Percentiles rank a stretch among this genome's conserved stretches.
Evolutionary conservation across 306 rosid genomes (phyloP).

Genomic region (Macrotyloma uniflorum): DNA sequence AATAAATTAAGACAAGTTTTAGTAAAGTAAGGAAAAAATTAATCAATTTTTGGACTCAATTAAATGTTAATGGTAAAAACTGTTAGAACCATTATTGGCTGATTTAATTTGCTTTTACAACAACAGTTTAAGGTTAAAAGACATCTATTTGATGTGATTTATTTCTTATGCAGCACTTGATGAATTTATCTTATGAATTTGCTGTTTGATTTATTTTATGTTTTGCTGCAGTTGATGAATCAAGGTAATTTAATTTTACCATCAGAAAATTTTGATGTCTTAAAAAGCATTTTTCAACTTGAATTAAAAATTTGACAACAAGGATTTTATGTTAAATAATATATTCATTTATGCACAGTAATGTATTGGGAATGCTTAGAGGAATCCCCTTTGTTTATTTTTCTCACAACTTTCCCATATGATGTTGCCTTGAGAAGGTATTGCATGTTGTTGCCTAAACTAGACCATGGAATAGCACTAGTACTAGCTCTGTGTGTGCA

Average conservation of each 20-base stretch:
- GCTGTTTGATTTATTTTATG: background rate
- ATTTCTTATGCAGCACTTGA: background rate
- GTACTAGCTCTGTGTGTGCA: background rate
- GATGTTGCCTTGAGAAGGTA: background rate
- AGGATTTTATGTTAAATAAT: background rate
- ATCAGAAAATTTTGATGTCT: background rate
- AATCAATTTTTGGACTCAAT: background rate
- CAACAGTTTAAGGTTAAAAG: background rate
- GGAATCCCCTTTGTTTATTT: slow-evolving; percentile 11
- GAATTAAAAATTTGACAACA: background rate
- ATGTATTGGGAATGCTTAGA: background rate
- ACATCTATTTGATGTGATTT: background rate
- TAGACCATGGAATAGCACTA: background rate
- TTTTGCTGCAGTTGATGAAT: background rate
- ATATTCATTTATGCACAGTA: background rate
- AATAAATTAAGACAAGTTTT: background rate
- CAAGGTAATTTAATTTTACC: background rate
- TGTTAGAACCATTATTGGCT: background rate
- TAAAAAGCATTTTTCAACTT: background rate
- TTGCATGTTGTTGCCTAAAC: background rate
- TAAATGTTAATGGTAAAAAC: background rate
- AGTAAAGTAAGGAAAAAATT: background rate
- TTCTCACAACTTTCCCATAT: background rate
- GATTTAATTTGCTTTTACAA: background rate
- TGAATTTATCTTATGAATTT: background rate